phyloP scores from a whole-genome alignment of 2,329 filamentous ascomycete species.

The Orbilia javanica region DNA sequence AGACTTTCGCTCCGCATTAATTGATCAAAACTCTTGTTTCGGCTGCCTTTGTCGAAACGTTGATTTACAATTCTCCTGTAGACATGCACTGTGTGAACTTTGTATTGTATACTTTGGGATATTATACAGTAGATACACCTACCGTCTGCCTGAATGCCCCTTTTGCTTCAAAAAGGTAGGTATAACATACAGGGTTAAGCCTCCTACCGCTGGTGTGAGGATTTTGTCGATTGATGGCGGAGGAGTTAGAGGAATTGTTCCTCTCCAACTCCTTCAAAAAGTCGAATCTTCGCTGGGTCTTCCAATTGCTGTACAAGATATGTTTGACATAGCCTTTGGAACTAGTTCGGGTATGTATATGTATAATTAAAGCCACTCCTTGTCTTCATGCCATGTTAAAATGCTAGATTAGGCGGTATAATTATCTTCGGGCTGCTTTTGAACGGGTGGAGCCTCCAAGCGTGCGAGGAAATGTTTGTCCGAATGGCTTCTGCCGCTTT shows the following conservation, averaged over 20 bases:
- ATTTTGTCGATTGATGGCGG: constrained; percentile 22
- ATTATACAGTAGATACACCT: not conserved
- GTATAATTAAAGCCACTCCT: too few species aligned
- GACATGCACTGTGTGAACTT: not conserved
- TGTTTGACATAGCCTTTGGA: constrained; percentile 11
- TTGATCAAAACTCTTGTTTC: not conserved
- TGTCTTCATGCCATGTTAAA: too few species aligned
- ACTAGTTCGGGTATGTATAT: constrained; percentile 22
- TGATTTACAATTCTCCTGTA: not conserved
- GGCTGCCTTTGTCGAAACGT: not conserved
- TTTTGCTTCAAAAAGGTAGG: not conserved
- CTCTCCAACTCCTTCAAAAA: not conserved
- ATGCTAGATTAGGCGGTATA: not conserved
- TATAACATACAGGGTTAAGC: constrained; percentile 2
- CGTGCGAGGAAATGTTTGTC: not conserved
- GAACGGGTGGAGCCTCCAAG: not conserved
- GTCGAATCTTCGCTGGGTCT: not conserved
- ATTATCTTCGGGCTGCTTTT: not conserved
- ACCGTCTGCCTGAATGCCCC: not conserved
- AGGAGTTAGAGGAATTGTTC: constrained; percentile 23
- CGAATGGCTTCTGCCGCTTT: not conserved
- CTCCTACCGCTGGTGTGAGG: constrained; percentile 10
- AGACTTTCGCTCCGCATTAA: not conserved
- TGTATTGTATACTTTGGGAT: not conserved
- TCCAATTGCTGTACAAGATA: not conserved